A percentile compares a stretch with the other conserved stretches of the same genome.
Evolutionary conservation across 2,329 filamentous ascomycete species (phyloP).

Genomic region (Gnomoniopsis sp.): DNA sequence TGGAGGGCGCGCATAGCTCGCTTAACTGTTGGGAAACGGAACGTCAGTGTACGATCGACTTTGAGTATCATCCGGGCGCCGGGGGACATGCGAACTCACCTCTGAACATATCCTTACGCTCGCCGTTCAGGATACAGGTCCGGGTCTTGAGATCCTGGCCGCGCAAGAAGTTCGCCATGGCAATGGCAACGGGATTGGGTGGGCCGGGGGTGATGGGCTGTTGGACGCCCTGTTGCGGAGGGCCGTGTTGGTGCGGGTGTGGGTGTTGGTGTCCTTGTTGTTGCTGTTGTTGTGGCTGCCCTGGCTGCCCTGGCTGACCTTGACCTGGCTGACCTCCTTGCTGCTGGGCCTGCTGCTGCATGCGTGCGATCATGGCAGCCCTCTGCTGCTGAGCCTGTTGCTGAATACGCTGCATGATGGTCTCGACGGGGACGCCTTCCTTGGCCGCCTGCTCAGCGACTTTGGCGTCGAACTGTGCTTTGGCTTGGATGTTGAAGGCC

Average conservation of each 20-base stretch:
- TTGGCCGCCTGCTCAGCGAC: conserved; percentile 79
- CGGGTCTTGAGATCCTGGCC: conserved; percentile 81
- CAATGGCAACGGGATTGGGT: conserved; percentile 83
- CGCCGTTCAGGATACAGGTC: conserved; percentile 90
- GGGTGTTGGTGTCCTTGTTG: conserved; percentile 31
- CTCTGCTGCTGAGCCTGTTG: conserved; percentile 43
- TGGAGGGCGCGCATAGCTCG: conserved; percentile 87
- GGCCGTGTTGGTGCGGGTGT: conserved; percentile 28
- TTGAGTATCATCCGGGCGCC: conserved; percentile 15
- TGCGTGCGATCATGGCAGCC: conserved; percentile 1
- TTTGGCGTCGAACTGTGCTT: conserved; percentile 63
- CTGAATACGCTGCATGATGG: conserved; percentile 74
- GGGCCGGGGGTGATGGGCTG: conserved; percentile 74
- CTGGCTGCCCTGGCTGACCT: conserved; percentile 39
- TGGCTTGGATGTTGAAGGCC: conserved; percentile 10
- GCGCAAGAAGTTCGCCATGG: conserved; percentile 83
- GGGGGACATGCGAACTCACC: conserved; percentile 48
- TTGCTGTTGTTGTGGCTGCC: conserved; percentile 23
- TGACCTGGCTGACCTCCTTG: conserved; percentile 19
- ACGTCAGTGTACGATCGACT: not conserved
- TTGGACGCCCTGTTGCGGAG: conserved; percentile 46
- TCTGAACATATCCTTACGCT: conserved; percentile 97
- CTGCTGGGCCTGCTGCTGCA: conserved; percentile 42
- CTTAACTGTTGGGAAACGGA: conserved; percentile 63
- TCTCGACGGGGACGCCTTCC: conserved; percentile 77